Conservation (phyloP, 2,329 filamentous ascomycete species). For the Penicillium sp. region DNA sequence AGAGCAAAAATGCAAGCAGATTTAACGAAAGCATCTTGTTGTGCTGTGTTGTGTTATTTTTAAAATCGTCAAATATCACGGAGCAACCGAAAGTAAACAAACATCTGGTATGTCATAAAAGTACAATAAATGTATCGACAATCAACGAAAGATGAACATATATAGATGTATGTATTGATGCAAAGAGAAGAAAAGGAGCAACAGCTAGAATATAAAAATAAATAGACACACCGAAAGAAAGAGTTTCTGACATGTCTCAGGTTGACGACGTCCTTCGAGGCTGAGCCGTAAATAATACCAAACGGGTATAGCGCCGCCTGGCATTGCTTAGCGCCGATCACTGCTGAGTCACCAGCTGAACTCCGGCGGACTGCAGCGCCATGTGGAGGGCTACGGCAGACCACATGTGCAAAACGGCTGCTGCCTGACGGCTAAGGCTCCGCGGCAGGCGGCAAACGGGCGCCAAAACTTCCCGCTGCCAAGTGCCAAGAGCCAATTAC, state of each 20-base stretch:
- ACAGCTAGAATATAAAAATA: background rate
- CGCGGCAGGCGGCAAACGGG: no score
- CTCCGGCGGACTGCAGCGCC: background rate
- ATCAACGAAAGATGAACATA: background rate
- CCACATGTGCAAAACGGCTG: background rate
- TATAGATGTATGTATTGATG: background rate
- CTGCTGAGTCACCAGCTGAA: background rate
- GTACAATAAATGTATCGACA: background rate
- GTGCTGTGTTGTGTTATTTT: background rate
- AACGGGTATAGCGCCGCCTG: background rate
- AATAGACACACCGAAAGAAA: background rate
- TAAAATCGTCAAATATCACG: no score
- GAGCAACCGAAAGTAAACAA: conserved; percentile 7
- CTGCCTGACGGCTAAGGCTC: background rate
- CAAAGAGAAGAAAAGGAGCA: background rate
- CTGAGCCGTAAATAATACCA: background rate
- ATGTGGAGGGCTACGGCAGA: background rate
- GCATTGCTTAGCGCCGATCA: background rate
- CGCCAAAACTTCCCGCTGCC: background rate
- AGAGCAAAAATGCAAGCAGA: conserved; percentile 29
- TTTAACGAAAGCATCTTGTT: conserved; percentile 26
- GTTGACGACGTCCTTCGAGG: conserved; percentile 6
- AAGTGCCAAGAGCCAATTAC: background rate
- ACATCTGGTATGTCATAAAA: background rate
- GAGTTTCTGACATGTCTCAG: background rate